These are phyloP conservation scores for Fusarium praegraminearum DNA, from an alignment of 2,329 filamentous ascomycete genomes.

Conservation along the genomic window DNA sequence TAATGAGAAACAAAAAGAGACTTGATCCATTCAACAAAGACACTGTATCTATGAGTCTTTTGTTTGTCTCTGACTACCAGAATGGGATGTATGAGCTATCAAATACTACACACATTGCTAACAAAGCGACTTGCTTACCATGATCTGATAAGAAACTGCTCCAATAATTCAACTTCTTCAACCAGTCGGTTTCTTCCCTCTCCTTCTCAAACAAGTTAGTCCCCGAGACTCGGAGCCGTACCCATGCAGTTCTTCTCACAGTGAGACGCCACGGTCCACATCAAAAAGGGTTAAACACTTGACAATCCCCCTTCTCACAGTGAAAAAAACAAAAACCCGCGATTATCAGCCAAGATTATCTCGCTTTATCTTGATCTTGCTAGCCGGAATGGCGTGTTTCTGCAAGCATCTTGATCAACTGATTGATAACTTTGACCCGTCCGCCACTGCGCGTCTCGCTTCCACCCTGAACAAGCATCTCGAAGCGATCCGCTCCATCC, in stretches of 20 bases:
- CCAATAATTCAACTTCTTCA: background rate
- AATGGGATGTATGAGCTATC: too few species aligned
- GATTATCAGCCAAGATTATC: slow-evolving; percentile 4
- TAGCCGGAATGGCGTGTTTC: slow-evolving; percentile 36
- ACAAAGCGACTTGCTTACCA: background rate
- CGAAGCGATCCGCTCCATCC: slow-evolving; percentile 41
- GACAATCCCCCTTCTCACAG: slow-evolving; percentile 29
- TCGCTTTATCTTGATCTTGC: slow-evolving; percentile 26
- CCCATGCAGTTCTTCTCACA: background rate
- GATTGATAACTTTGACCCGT: slow-evolving; percentile 41
- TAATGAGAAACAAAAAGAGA: too few species aligned
- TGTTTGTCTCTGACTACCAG: too few species aligned
- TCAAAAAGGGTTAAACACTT: background rate
- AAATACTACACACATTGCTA: background rate
- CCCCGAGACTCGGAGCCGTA: background rate
- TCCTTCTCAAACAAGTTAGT: background rate
- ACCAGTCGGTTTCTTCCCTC: background rate
- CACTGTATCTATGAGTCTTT: too few species aligned
- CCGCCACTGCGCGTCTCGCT: slow-evolving; percentile 37
- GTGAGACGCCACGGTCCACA: slow-evolving; percentile 4
- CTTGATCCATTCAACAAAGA: too few species aligned
- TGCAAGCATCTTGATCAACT: slow-evolving; percentile 44
- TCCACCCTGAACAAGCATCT: slow-evolving; percentile 48
- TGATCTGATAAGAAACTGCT: background rate
- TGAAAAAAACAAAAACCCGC: slow-evolving; percentile 16